Conservation (phyloP, 371 early-diverging fungal genomes). For the Mortierella sp. region DNA sequence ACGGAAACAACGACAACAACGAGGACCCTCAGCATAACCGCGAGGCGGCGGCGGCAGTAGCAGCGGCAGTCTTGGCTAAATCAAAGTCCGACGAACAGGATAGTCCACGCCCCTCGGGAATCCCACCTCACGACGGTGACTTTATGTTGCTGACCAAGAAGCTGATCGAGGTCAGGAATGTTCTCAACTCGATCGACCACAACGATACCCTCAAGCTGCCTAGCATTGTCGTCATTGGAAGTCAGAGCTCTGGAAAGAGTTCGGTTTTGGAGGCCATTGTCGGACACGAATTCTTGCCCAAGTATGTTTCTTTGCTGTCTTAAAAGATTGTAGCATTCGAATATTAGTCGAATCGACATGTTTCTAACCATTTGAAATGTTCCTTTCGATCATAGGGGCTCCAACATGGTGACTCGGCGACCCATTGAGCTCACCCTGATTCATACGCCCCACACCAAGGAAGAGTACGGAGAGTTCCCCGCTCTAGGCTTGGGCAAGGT, state of each 20-base stretch:
- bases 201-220: conserved; percentile 89
- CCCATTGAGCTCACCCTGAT: conserved; percentile 98
- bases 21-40: conserved; percentile 33
- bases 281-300: conserved; percentile 98
- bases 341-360: no score
- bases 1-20: conserved; percentile 43
- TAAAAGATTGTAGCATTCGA: neutral
- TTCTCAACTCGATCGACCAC: conserved; percentile 87
- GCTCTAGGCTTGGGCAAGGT: conserved; percentile 91
- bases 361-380: neutral
- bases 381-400: conserved; percentile 73
- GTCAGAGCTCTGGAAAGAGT: conserved; percentile 98
- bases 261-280: conserved; percentile 99
- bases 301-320: conserved; percentile 68
- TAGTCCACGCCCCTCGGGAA: conserved; percentile 36
- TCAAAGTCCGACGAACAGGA: conserved; percentile 53
- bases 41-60: conserved; percentile 37
- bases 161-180: conserved; percentile 94
- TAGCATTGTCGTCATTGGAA: conserved; percentile 98
- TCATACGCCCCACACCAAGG: conserved; percentile 87
- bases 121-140: conserved; percentile 71
- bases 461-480: conserved; percentile 97
- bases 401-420: conserved; percentile 98
- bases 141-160: conserved; percentile 93
- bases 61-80: conserved; percentile 36